These are phyloP conservation scores for Spathaspora gorwiae DNA, from an alignment of 805 yeast genomes.

Conservation along the genomic window DNA sequence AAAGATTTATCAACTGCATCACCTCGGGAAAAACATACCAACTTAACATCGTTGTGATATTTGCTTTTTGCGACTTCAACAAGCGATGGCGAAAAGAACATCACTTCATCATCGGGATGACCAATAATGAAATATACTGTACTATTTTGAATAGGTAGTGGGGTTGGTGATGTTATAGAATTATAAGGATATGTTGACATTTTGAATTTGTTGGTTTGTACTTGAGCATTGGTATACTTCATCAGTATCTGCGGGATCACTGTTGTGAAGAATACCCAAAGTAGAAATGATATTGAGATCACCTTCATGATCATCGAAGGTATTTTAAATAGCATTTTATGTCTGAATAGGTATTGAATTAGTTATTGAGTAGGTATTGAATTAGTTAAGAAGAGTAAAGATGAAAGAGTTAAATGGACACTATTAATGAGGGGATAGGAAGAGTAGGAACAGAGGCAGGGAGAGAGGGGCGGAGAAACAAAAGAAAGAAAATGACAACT, in stretches of 20 bases:
- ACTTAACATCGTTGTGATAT: constrained; percentile 47
- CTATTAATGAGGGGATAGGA: too few species aligned
- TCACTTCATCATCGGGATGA: constrained; percentile 98
- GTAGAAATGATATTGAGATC: constrained; percentile 21
- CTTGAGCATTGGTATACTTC: constrained; percentile 24
- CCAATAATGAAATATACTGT: constrained; percentile 63
- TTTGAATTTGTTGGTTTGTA: constrained; percentile 23
- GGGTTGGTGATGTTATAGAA: constrained; percentile 32
- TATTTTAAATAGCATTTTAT: constrained; percentile 3
- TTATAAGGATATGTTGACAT: constrained; percentile 26
- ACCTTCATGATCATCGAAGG: constrained; percentile 10
- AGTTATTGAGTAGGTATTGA: too few species aligned
- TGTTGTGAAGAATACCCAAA: constrained; percentile 39
- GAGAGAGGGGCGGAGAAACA: too few species aligned
- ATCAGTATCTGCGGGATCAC: constrained; percentile 33
- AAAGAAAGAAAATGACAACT: too few species aligned
- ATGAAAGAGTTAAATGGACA: too few species aligned
- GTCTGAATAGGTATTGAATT: too few species aligned
- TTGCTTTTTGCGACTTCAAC: constrained; percentile 44
- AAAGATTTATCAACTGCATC: constrained; percentile 59
- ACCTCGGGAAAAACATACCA: constrained; percentile 76
- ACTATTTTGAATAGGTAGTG: constrained; percentile 29
- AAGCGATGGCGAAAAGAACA: constrained; percentile 89
- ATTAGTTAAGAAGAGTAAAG: too few species aligned
- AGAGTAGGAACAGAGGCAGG: too few species aligned